A percentile compares a stretch with the other conserved stretches of the same genome.
These are phyloP conservation scores for Spergularia marina DNA, from an alignment of 148 eudicot species.

Conservation along the genomic window DNA sequence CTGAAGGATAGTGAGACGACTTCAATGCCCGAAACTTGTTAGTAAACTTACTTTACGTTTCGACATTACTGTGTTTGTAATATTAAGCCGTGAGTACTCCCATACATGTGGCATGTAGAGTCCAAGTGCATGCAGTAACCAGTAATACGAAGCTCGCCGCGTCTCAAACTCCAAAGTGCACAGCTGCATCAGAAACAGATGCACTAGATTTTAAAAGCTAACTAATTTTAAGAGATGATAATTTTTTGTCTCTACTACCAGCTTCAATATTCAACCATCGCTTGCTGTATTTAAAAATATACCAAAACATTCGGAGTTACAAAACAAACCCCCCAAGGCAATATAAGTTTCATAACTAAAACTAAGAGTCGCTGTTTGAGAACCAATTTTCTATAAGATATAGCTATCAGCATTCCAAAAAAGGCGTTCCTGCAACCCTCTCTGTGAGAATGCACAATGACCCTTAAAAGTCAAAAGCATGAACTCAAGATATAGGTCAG, in stretches of 20 bases:
- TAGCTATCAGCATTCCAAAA: too few relatives aligned
- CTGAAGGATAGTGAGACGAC: not conserved
- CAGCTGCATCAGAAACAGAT: conserved; percentile 42
- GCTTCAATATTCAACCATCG: not conserved
- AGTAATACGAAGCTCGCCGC: conserved; percentile 94
- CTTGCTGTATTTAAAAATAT: not conserved
- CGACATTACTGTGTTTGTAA: conserved; percentile 93
- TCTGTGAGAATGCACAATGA: too few relatives aligned
- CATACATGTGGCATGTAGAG: conserved; percentile 91
- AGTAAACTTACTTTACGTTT: conserved; percentile 75
- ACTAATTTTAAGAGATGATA: not conserved
- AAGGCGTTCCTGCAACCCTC: too few relatives aligned
- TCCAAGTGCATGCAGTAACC: conserved; percentile 80
- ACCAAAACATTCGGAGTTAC: not conserved
- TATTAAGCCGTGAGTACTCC: conserved; percentile 94
- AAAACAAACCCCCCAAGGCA: not conserved
- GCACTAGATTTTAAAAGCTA: not conserved
- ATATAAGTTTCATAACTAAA: not conserved
- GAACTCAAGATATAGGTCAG: too few relatives aligned
- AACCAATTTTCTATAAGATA: too few relatives aligned
- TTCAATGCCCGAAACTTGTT: not conserved
- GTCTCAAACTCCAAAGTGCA: conserved; percentile 98
- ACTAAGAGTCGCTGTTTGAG: too few relatives aligned
- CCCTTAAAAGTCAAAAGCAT: too few relatives aligned
- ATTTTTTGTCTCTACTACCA: not conserved